Evolutionary conservation across 495 filamentous ascomycete species (phyloP), one percentile per base, ranked within the genome.

Genomic region (Hyaloscypha finlandica): DNA sequence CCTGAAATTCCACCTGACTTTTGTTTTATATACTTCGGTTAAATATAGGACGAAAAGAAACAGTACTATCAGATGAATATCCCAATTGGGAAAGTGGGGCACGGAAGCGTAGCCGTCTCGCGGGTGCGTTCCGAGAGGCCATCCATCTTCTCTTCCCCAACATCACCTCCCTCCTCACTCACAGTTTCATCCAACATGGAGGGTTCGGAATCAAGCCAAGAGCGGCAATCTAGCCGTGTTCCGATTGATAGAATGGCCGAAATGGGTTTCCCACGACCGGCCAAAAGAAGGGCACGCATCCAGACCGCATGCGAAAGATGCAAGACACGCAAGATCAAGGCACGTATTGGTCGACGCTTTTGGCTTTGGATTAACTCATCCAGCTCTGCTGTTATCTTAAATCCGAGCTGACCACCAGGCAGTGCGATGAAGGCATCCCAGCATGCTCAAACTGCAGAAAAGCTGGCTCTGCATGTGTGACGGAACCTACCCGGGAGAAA

Each of bases 301-400:
- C 77, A 76, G 32, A 76, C 75, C 65, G 78, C 79, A n/a, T 83
- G 81, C 62, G 71, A 72, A 35, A 74, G 81, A 19, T 78, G 77
- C 42, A 74, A 77, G 59, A 68, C 71, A 67, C 68, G 77, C 65
- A 79, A 79, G 67, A 79, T 77, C 63, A 73, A 71, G 51, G 75
- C 75, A 68, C 54, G 70, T 65, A 25, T 29, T 52, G 22, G 57
- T 61, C 20, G 12, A 6, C 19, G 22, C 51, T 29, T 8, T 32
- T 42, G n/a, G 12, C 35, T 37, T 37, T 37, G 3, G 3, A 25
- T 25, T 25, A 12, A 37, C 35, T 37, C 12, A 8, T 37, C 12
- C 8, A 3, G 6, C 35, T 8, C 8, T 37, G 6, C 35, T 37
- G 1, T 37, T 37, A 6, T 37, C 12, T 37, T 37, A 37, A 12